phyloP scores from a whole-genome alignment of 495 filamentous ascomycete genomes.

The Chaetomidium leptoderma region DNA sequence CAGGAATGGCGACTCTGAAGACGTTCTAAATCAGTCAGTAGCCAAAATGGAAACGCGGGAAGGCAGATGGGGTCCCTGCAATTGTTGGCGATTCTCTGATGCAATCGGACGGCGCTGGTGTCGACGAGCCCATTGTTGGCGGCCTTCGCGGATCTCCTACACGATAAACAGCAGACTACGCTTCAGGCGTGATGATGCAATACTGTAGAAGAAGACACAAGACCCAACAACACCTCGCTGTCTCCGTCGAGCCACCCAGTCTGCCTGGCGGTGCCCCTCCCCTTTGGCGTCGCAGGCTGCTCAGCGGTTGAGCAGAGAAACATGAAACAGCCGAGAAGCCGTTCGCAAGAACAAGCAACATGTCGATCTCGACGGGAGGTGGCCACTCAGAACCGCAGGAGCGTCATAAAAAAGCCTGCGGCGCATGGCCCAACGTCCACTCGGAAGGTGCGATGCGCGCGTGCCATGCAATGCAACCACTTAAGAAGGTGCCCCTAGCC shows the following conservation, averaged over 20 bases:
- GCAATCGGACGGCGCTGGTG: slow-evolving; percentile 14
- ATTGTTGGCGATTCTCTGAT: slow-evolving; percentile 14
- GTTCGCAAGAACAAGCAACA: slow-evolving; percentile 8
- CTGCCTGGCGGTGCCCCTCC: neutral
- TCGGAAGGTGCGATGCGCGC: slow-evolving; percentile 19
- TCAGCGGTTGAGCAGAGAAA: slow-evolving; percentile 22
- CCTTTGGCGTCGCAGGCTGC: slow-evolving; percentile 4
- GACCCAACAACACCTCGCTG: neutral
- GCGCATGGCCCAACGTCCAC: slow-evolving; percentile 14
- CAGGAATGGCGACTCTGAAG: neutral
- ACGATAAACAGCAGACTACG: neutral
- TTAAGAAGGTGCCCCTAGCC: slow-evolving; percentile 20
- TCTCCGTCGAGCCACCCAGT: neutral
- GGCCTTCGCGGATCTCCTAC: neutral
- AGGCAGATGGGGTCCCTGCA: neutral
- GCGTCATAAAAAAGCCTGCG: neutral
- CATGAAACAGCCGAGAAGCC: slow-evolving; percentile 30
- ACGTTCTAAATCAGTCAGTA: neutral
- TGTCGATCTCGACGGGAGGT: slow-evolving; percentile 22
- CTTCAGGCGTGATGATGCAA: neutral
- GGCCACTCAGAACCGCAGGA: slow-evolving; percentile 21
- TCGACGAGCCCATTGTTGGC: neutral
- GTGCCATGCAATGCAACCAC: slow-evolving; percentile 27
- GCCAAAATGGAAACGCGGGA: slow-evolving; percentile 8
- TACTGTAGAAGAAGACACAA: neutral